Evolutionary conservation across 352 stramenopile genomes (phyloP), one percentile per base, ranked within the genome.

Genomic region (Aphanomyces astaci): DNA sequence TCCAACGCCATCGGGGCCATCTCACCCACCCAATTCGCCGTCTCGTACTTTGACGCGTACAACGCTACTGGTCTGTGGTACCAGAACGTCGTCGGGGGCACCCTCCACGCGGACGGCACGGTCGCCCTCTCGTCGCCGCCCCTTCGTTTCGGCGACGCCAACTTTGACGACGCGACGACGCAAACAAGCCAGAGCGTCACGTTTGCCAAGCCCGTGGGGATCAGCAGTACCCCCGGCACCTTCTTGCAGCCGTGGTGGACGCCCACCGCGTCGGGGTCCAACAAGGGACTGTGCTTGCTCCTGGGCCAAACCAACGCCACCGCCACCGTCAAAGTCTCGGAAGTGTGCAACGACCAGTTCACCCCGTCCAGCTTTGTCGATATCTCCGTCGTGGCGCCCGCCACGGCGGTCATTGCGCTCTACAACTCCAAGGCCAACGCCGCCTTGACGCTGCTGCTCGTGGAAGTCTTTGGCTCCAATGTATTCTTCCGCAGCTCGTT

Each of bases 231-330:
- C 25, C 84, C 75, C 63, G 64, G 86, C 70, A 76, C 62, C 39
- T 80, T 92, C 64, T 76, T 75, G 0, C 72, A 90, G 22, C 79
- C 84, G 22, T 92, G 82, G 81, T 92, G 86, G 69, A 71, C 72
- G 54, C 84, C 79, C 64, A 57, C 70, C 2, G 79, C 76, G 22
- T 71, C 77, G 32, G 70, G 64, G 1, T 77, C 72, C 53, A 74
- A 75, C 4, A 73, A 80, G 19, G 84, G 81, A 36, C 73, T 92
- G 19, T 92, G 84, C 25, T 65, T 92, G 9, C 78, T 75, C 48
- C 82, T 77, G 7, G 77, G 73, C 33, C 75, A 22, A 33, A 73
- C 67, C 51, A 45, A 51, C 27, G 62, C 60, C 32, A 71, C 69
- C 55, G 63, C 45, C 48, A 28, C 55, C 9, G 51, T 54, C 19